Evolutionary conservation across 176 grass and related monocot genomes (phyloP).

Genomic region (Rhynchospora breviuscula): DNA sequence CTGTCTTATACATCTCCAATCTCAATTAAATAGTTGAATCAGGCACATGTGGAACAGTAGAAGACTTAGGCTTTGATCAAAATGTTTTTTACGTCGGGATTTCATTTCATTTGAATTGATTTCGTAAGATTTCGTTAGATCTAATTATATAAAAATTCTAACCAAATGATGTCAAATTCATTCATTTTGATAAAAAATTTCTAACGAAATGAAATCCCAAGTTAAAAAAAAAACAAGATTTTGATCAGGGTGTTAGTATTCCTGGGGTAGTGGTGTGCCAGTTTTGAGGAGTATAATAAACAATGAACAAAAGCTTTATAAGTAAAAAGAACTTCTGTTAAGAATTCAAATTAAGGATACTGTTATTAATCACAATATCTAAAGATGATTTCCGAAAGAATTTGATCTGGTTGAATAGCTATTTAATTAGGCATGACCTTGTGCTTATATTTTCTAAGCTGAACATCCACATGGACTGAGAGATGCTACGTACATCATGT

Average conservation of each 20-base stretch:
- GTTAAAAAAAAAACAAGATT: too few species aligned
- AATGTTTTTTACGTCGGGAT: too few species aligned
- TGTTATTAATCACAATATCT: neutral
- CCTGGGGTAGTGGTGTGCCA: too few species aligned
- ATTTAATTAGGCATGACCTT: neutral
- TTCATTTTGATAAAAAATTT: too few species aligned
- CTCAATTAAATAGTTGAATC: neutral
- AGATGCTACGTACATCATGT: neutral
- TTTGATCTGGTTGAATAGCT: neutral
- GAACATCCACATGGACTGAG: neutral
- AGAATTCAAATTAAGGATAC: neutral
- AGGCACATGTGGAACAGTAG: too few species aligned
- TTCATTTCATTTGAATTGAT: too few species aligned
- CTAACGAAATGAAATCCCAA: too few species aligned
- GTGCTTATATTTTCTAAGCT: neutral
- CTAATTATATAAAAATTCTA: too few species aligned
- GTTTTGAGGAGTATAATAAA: neutral
- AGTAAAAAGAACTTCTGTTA: neutral
- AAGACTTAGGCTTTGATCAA: too few species aligned
- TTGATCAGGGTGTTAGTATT: too few species aligned
- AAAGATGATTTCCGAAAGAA: neutral
- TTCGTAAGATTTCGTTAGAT: too few species aligned
- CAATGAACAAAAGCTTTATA: neutral
- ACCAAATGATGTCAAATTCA: too few species aligned
- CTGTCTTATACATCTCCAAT: neutral